phyloP scores from a whole-genome alignment of 2,329 filamentous ascomycete species.

The Trichoderma polysporum region DNA sequence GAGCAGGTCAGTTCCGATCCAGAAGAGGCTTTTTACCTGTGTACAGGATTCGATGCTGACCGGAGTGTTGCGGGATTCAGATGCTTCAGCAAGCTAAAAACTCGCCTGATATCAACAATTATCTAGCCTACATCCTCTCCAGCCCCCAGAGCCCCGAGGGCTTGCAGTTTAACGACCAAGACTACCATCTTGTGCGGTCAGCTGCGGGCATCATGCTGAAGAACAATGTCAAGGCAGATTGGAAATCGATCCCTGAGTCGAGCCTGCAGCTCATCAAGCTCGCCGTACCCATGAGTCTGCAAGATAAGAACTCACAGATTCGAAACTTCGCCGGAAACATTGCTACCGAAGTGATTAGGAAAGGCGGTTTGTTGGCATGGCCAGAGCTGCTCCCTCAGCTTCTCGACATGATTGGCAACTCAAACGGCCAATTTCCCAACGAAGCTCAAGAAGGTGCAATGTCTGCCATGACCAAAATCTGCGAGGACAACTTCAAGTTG shows the following conservation, averaged over 20 bases:
- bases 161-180: constrained; percentile 56
- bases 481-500: constrained; percentile 88
- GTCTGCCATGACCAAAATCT: constrained; percentile 90
- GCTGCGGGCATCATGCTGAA: constrained; percentile 94
- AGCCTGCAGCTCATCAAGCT: constrained; percentile 78
- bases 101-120: constrained; percentile 95
- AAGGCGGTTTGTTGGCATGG: constrained; percentile 86
- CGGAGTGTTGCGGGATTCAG: constrained; percentile 46
- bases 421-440: constrained; percentile 62
- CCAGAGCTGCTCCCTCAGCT: constrained; percentile 85
- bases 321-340: constrained; percentile 89
- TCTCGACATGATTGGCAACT: constrained; percentile 73
- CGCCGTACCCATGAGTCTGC: constrained; percentile 73
- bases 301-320: constrained; percentile 79
- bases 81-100: constrained; percentile 88
- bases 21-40: background rate
- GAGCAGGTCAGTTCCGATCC: constrained; percentile 66
- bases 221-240: constrained; percentile 79
- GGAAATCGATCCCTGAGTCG: constrained; percentile 70
- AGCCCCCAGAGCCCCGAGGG: constrained; percentile 62
- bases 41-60: constrained; percentile 10
- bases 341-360: constrained; percentile 85
- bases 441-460: constrained; percentile 90
- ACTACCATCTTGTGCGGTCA: constrained; percentile 76
- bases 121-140: constrained; percentile 87